These are phyloP conservation scores for Danielia reshetovae DNA, from an alignment of 805 yeast species.

Conservation along the genomic window DNA sequence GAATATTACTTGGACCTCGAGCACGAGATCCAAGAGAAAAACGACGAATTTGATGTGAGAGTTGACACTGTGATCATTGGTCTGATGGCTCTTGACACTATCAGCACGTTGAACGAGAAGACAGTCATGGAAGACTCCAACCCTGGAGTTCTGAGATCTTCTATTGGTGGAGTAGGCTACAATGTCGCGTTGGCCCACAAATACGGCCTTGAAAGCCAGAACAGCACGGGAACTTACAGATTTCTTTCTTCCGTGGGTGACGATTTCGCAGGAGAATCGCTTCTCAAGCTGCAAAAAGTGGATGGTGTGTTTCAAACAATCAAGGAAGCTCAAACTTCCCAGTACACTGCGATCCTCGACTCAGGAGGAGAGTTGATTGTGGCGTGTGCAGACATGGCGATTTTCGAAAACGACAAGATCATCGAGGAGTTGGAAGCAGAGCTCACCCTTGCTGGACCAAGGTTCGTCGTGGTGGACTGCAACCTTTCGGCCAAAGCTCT, in stretches of 20 bases:
- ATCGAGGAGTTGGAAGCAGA: constrained; percentile 18
- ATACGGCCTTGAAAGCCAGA: constrained; percentile 18
- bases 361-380: constrained; percentile 58
- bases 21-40: too few relatives aligned
- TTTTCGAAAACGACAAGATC: constrained; percentile 39
- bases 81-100: constrained; percentile 71
- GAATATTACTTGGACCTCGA: too few relatives aligned
- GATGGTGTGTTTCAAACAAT: constrained; percentile 40
- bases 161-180: constrained; percentile 83
- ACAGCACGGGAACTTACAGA: constrained; percentile 18
- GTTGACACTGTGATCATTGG: constrained; percentile 55
- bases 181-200: constrained; percentile 68
- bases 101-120: constrained; percentile 41
- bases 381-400: constrained; percentile 85
- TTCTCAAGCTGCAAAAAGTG: constrained; percentile 25
- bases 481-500: constrained; percentile 51
- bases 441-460: constrained; percentile 42
- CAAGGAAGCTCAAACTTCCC: constrained; percentile 47
- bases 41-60: too few relatives aligned
- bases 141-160: constrained; percentile 55
- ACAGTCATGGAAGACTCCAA: constrained; percentile 57
- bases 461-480: constrained; percentile 59
- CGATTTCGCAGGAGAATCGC: constrained; percentile 49
- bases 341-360: constrained; percentile 69
- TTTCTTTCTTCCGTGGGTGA: constrained; percentile 60